phyloP scores from a whole-genome alignment of 2,329 filamentous ascomycete species.

The Aspergillus piperis region DNA sequence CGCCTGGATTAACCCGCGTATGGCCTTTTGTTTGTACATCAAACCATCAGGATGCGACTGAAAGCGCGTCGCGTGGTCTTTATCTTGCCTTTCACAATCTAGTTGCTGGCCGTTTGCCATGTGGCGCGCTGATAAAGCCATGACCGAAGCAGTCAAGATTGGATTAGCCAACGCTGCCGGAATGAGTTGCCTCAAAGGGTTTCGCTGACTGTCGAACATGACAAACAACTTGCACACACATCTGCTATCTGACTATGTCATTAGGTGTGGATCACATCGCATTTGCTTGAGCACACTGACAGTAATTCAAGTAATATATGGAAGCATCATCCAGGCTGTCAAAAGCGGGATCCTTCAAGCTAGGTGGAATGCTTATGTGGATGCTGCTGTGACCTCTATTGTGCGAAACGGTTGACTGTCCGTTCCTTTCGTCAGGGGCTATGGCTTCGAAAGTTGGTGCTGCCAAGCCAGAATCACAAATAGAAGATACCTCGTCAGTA shows the following conservation, averaged over 20 bases:
- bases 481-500: too few species aligned
- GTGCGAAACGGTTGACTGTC: too few species aligned
- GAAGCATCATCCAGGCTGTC: constrained; percentile 22
- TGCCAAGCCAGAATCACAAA: not conserved
- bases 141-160: constrained; percentile 29
- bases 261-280: not conserved
- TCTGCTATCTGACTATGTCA: constrained; percentile 27
- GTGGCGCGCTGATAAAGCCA: constrained; percentile 36
- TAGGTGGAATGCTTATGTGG: not conserved
- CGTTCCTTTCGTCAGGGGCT: not conserved
- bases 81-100: too few species aligned
- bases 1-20: constrained; percentile 15
- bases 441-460: rapidly evolving
- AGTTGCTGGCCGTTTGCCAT: constrained; percentile 25
- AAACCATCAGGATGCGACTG: constrained; percentile 23
- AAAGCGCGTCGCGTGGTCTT: constrained; percentile 19
- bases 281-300: constrained; percentile 20
- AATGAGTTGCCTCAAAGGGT: constrained; percentile 35
- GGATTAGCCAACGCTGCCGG: constrained; percentile 29
- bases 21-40: constrained; percentile 24
- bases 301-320: constrained; percentile 37
- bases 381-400: too few species aligned
- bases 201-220: constrained; percentile 36
- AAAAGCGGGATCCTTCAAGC: constrained; percentile 20
- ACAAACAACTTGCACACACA: constrained; percentile 35